phyloP scores from a whole-genome alignment of 2,329 filamentous ascomycete species.

The Bipolaris bicolor region DNA sequence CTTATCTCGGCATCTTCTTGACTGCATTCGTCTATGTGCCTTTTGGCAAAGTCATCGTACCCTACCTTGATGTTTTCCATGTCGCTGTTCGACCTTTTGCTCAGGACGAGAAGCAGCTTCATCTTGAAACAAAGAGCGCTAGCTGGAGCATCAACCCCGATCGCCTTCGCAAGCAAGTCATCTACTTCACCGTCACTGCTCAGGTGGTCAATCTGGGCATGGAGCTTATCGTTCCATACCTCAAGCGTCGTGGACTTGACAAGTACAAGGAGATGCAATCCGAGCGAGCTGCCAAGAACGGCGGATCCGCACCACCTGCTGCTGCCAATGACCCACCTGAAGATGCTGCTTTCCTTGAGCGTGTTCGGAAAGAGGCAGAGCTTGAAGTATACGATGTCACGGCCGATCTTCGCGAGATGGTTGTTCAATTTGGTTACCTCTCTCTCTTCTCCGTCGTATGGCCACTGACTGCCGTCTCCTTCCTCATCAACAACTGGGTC shows the following conservation, averaged over 20 bases:
- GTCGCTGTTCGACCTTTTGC: conserved; percentile 76
- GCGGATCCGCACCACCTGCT: conserved; percentile 57
- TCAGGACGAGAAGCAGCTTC: conserved; percentile 73
- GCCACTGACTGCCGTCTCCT: conserved; percentile 89
- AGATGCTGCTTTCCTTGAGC: conserved; percentile 78
- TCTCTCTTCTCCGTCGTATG: conserved; percentile 91
- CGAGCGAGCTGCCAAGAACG: conserved; percentile 63
- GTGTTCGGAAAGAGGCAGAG: conserved; percentile 82
- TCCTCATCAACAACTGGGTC: conserved; percentile 94
- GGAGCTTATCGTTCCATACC: conserved; percentile 82
- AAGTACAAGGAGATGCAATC: conserved; percentile 79
- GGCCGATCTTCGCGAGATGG: conserved; percentile 78
- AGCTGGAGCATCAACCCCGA: conserved; percentile 83
- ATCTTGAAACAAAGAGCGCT: conserved; percentile 52
- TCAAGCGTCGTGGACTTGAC: conserved; percentile 77
- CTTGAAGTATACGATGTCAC: conserved; percentile 88
- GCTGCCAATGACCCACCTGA: conserved; percentile 70
- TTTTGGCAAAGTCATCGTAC: conserved; percentile 82
- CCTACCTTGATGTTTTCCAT: conserved; percentile 83
- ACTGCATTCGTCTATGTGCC: conserved; percentile 95
- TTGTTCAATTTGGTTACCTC: conserved; percentile 74
- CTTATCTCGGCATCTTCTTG: conserved; percentile 82
- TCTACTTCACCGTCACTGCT: conserved; percentile 94
- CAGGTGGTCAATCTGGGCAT: conserved; percentile 87
- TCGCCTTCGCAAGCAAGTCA: conserved; percentile 86